Base-by-base conservation (phyloP, 2,329 filamentous ascomycete species). In the Pseudogymnoascus sp. region DNA sequence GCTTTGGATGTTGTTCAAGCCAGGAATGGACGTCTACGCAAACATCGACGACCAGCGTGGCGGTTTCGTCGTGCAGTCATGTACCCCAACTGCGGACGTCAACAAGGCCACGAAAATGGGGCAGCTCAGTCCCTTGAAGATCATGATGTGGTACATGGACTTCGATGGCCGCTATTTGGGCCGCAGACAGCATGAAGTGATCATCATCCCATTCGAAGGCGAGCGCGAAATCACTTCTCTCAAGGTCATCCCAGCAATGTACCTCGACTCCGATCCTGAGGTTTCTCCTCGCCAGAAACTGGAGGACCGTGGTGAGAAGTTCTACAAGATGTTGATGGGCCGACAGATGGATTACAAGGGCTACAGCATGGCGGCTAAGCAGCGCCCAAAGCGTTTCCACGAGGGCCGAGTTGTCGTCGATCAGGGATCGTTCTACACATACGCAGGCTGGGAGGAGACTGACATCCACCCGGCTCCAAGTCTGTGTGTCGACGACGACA, bases 121-220 rank as follows among this genome's bases (percentile, higher is more conserved):
- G 10, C 66, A 69, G 31, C 63, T 67, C 37, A 63, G 66, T 19
- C 60, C 67, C 21, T 67, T 72, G 57, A 67, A 67, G 57, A 65
- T 70, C 16, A 21, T 66, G 25, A 68, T 71, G 64, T 74, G 72
- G 68, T 69, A 70, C 61, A 68, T 74, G 36, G 72, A 74, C 65
- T 72, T 69, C n/a, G 66, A 73, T 62, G 72, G 71, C 7, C 64
- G 65, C 8, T 64, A 68, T 8, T 70, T 72, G 45, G 68, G 68
- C 43, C 69, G 71, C 25, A 63, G 68, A 8, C 51, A 60, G 11
- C 66, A 68, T 21, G 65, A 66, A 37, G 71, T 73, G 3, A 66
- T 64, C 11, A 71, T 73, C 21, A 60, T 66, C 4, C 67, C 69
- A 5, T 73, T 69, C 61, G 68, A 72, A 28, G 71, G 72, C 6